Conservation (phyloP, 148 eudicot species). For the Chenopodium suecicum region DNA sequence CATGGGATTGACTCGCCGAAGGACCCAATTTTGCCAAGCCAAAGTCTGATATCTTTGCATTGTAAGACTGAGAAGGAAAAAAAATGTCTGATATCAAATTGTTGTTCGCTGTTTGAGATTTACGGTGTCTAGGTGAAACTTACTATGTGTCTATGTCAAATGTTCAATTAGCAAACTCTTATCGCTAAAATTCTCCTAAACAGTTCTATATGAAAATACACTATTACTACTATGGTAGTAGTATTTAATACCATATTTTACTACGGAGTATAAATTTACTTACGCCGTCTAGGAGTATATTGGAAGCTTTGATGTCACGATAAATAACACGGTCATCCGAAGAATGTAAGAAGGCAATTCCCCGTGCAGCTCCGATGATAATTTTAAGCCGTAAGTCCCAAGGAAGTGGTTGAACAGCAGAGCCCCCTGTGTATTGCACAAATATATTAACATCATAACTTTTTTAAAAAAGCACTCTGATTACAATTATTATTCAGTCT, state of each 20-base stretch:
- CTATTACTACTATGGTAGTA: too few species aligned
- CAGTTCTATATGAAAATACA: too few species aligned
- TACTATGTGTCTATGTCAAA: too few species aligned
- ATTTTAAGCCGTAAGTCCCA: slow-evolving; percentile 80
- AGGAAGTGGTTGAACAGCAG: slow-evolving; percentile 75
- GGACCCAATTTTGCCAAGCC: slow-evolving; percentile 82
- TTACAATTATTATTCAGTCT: not conserved
- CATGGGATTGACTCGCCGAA: slow-evolving; percentile 58
- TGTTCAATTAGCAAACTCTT: too few species aligned
- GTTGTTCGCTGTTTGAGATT: not conserved
- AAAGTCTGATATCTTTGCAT: slow-evolving; percentile 81
- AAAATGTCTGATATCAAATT: not conserved
- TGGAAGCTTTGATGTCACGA: slow-evolving; percentile 81
- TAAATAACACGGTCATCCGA: slow-evolving; percentile 62
- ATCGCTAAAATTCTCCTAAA: too few species aligned
- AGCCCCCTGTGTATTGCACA: slow-evolving; percentile 49
- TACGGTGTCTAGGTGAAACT: too few species aligned
- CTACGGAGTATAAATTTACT: slow-evolving; percentile 16
- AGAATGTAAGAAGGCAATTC: slow-evolving; percentile 66
- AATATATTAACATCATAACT: not conserved
- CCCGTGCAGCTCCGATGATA: slow-evolving; percentile 80
- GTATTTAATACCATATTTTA: too few species aligned
- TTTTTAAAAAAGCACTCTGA: not conserved
- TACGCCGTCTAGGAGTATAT: slow-evolving; percentile 82
- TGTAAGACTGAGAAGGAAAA: slow-evolving; percentile 49